phyloP scores from a whole-genome alignment of 257 asterid genomes.

The Mentha longifolia region DNA sequence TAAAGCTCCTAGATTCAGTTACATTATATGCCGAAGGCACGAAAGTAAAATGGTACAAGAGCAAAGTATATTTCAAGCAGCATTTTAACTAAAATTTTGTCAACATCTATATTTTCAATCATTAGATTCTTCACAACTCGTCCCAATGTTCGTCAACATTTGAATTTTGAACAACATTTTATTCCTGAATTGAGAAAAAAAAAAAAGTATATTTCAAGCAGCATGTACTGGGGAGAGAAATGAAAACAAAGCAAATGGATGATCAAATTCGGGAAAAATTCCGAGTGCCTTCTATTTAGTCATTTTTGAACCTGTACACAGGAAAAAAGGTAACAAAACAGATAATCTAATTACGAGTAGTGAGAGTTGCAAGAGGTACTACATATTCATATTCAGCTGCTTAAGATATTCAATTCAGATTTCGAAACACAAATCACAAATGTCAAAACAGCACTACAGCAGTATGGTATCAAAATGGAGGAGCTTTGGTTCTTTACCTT shows the following conservation, averaged over 20 bases:
- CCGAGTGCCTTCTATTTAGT: not conserved
- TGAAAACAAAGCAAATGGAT: conserved; percentile 14
- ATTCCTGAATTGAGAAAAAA: not conserved
- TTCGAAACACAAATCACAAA: conserved; percentile 3
- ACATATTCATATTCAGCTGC: conserved; percentile 1
- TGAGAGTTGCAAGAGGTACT: conserved; percentile 7
- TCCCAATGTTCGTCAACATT: not conserved
- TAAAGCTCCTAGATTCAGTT: not conserved
- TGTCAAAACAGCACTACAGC: conserved; percentile 20
- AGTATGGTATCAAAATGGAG: conserved; percentile 1
- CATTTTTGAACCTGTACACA: not conserved
- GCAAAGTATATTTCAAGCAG: not conserved
- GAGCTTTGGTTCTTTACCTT: conserved; percentile 29
- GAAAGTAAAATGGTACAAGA: not conserved
- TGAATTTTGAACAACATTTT: not conserved
- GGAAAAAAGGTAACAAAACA: not conserved
- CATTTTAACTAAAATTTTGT: too few species aligned
- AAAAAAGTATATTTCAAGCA: not conserved
- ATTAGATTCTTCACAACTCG: not conserved
- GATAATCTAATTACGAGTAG: not conserved
- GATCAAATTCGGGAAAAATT: not conserved
- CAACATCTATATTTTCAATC: too few species aligned
- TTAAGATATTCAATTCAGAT: conserved; percentile 15
- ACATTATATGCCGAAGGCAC: not conserved
- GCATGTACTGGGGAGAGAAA: not conserved